Base-by-base conservation (phyloP, 176 grass and related monocot genomes). In the Puccinellia tenuiflora region DNA sequence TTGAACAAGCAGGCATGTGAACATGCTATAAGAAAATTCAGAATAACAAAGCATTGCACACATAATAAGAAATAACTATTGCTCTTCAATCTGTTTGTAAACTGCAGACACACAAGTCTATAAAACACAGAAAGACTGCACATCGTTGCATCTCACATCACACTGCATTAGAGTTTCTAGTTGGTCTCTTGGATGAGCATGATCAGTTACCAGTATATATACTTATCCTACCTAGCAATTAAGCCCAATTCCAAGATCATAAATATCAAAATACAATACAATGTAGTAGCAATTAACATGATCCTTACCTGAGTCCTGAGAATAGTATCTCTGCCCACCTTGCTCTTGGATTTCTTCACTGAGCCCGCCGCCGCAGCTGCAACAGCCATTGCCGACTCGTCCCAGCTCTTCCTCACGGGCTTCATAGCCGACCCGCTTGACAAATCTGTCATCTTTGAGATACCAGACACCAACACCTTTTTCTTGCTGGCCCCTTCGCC, bases 371-470 rank as follows among this genome's bases (percentile, higher is more conserved):
- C 79, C 5, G 38, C 75, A 5, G 56, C 26, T 1, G 24, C 57
- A 47, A 74, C 37, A 20, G 70, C 73, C 43, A 71, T 65, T 29
- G 89, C 85, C 0, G 87, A 86, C 74, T 98, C 93, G 3, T 95
- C 96, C 96, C 96, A 98, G 87, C 93, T 95, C 85, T 91, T 98
- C 54, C 96, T 88, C 22, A 78, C 89, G 0, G 93, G 90, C 60
- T 90, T 98, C 10, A 79, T 13, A 3, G 68, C 67, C 0, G 93
- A 95, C 1, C 87, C 96, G 5, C 81, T 40, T 9, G 89, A 75
- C 33, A 92, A 76, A 79, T 96, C 96, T 1, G 96, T 68, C 72
- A 92, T 90, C 80, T 86, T 98, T 7, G 93, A 89, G 26, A 95
- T 95, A 15, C 96, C 96, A 30, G 90, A 87, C 8, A 98, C 95